These are phyloP conservation scores for Paecilomyces sp. DNA, from an alignment of 2,329 filamentous ascomycete genomes.

Conservation along the genomic window DNA sequence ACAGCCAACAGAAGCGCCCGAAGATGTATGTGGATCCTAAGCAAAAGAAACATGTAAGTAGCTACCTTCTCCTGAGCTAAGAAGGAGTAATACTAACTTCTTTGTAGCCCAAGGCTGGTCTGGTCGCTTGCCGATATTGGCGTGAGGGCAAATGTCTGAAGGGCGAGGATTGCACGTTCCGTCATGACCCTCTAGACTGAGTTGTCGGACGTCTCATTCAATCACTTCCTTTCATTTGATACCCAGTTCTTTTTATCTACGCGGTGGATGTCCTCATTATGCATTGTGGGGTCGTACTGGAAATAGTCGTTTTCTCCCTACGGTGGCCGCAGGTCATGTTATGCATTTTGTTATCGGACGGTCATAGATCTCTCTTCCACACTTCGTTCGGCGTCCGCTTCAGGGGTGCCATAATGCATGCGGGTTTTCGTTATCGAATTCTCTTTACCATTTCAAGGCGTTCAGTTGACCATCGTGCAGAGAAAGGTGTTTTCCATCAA, in stretches of 20 bases:
- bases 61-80: not conserved
- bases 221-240: constrained; percentile 5
- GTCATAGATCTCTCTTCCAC: not conserved
- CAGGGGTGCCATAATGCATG: not conserved
- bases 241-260: constrained; percentile 1
- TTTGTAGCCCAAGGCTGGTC: constrained; percentile 34
- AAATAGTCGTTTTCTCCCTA: not conserved
- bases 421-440: not conserved
- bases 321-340: not conserved
- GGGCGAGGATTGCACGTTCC: constrained; percentile 45
- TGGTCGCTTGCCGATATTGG: constrained; percentile 47
- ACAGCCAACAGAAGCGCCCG: constrained; percentile 26
- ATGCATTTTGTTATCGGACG: not conserved
- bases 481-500: not conserved
- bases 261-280: not conserved
- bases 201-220: not conserved
- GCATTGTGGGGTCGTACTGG: not conserved
- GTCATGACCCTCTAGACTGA: constrained; percentile 31
- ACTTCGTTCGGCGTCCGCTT: not conserved
- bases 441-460: not conserved
- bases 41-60: constrained; percentile 30
- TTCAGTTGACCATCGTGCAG: not conserved
- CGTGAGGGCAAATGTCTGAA: constrained; percentile 48
- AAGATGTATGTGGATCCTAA: constrained; percentile 23
- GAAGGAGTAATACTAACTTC: not conserved